phyloP scores from a whole-genome alignment of 768 basidiomycete species.

The Tulasnella sp. region DNA sequence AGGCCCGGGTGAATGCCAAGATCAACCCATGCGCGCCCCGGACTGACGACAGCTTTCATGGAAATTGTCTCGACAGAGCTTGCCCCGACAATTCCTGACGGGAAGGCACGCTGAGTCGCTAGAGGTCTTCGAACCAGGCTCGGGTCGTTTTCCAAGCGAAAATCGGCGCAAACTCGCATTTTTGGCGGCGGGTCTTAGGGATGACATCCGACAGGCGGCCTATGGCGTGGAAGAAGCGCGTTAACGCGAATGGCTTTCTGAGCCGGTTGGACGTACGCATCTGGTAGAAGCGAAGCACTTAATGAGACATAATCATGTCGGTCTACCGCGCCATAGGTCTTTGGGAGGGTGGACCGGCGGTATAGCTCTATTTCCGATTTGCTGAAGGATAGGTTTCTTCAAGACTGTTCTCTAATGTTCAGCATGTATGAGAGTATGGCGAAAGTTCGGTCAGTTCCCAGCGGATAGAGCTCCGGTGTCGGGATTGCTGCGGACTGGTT shows the following conservation, averaged over 20 bases:
- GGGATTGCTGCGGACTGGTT: neutral
- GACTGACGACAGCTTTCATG: neutral
- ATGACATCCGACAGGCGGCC: neutral
- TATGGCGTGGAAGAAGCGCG: neutral
- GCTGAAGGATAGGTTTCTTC: neutral
- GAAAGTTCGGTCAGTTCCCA: neutral
- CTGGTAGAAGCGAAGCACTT: neutral
- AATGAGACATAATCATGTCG: neutral
- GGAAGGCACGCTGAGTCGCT: neutral
- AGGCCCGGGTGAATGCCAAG: neutral
- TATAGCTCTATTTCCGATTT: neutral
- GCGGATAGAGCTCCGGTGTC: neutral
- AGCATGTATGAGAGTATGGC: neutral
- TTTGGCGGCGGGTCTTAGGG: neutral
- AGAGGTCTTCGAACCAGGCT: neutral
- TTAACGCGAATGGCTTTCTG: neutral
- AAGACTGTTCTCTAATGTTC: neutral
- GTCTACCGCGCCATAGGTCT: neutral
- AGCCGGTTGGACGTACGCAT: neutral
- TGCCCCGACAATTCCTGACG: neutral
- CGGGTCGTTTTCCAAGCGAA: neutral
- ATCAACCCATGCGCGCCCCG: neutral
- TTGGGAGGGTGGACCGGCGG: neutral
- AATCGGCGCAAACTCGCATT: neutral
- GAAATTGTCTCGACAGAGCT: neutral